Conservation (phyloP, 2,329 filamentous ascomycete species). For the Botryotinia calthae region DNA sequence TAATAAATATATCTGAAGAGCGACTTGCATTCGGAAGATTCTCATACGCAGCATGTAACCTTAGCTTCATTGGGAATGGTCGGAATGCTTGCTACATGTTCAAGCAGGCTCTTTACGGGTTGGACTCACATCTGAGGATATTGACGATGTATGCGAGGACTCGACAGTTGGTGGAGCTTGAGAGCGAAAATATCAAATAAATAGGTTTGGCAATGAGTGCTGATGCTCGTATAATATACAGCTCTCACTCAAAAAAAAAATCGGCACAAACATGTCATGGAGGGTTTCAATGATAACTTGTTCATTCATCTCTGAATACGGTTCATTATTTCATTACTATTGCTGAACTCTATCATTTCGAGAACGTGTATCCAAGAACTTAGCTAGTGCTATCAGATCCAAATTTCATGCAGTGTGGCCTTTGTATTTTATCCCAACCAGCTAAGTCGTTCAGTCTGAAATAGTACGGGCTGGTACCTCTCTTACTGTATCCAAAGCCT, state of each 20-base stretch:
- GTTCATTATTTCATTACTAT: not conserved
- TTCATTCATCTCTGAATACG: not conserved
- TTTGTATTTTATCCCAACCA: not conserved
- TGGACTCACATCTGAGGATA: not conserved
- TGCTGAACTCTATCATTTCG: not conserved
- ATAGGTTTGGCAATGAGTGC: not conserved
- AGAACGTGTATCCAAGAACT: not conserved
- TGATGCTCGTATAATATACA: not conserved
- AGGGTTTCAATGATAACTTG: not conserved
- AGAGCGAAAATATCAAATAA: not conserved
- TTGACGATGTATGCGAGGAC: not conserved
- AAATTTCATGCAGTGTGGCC: not conserved
- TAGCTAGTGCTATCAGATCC: not conserved
- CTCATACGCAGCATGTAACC: not conserved
- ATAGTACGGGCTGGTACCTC: conserved; percentile 21
- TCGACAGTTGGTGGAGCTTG: not conserved
- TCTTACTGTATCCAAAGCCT: conserved; percentile 14
- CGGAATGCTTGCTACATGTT: not conserved
- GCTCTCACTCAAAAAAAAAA: too few relatives aligned
- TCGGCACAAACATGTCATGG: not conserved
- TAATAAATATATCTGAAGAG: not conserved
- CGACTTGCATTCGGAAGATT: not conserved
- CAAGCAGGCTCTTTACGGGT: not conserved
- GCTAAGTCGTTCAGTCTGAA: conserved; percentile 15
- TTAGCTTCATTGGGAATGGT: not conserved